These are phyloP conservation scores for Somion occarium DNA, from an alignment of 1,284 basidiomycete species.

Conservation along the genomic window DNA sequence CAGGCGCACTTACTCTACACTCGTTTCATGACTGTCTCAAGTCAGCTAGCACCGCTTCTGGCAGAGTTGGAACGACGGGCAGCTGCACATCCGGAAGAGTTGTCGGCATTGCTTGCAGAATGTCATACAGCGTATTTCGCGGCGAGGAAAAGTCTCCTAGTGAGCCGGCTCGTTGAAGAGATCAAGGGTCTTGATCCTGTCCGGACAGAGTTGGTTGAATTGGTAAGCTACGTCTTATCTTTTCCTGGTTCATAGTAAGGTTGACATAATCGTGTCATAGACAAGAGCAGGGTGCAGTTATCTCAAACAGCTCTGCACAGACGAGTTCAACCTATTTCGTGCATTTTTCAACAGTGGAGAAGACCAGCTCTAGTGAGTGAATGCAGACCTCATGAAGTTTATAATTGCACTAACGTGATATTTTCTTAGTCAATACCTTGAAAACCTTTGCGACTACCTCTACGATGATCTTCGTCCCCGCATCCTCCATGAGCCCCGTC, in stretches of 20 bases:
- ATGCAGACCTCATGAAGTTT: not conserved
- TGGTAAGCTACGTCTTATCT: conserved; percentile 60
- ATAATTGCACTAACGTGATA: no score
- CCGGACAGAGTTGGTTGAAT: conserved; percentile 77
- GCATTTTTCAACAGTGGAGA: conserved; percentile 86
- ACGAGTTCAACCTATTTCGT: conserved; percentile 82
- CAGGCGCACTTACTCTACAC: conserved; percentile 85
- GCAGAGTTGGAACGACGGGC: conserved; percentile 82
- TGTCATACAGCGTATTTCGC: conserved; percentile 82
- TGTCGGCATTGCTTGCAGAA: conserved; percentile 73
- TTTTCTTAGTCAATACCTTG: conserved; percentile 69
- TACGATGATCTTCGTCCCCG: conserved; percentile 92
- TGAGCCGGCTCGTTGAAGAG: conserved; percentile 70
- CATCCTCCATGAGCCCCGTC: conserved; percentile 85
- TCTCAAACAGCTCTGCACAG: conserved; percentile 82
- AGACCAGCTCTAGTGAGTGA: conserved; percentile 69
- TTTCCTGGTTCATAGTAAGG: conserved; percentile 1
- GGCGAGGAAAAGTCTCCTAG: conserved; percentile 66
- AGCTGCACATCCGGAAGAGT: conserved; percentile 66
- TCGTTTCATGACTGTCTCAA: conserved; percentile 73
- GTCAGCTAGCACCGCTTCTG: conserved; percentile 71
- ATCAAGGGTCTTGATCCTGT: conserved; percentile 77
- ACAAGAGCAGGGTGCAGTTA: conserved; percentile 88
- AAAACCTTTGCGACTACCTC: conserved; percentile 86
- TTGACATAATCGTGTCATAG: no score